Evolutionary conservation across 176 grass and related monocot species (phyloP).

Genomic region (Avena sativa): DNA sequence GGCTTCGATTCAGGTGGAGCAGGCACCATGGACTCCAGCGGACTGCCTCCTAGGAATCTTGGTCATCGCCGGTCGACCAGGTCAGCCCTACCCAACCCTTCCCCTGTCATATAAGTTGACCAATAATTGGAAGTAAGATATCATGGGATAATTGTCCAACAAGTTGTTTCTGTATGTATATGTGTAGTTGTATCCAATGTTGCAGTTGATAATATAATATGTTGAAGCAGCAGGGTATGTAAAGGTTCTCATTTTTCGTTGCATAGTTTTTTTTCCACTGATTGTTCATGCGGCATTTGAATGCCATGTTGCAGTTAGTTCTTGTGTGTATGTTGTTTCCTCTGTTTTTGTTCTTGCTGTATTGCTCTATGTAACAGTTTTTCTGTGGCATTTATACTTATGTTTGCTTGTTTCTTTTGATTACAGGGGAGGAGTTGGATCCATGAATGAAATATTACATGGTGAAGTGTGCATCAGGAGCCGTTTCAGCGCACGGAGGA

Average conservation of each 20-base stretch:
- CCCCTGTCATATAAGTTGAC: background rate
- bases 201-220: constrained; percentile 14
- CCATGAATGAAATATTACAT: constrained; percentile 3
- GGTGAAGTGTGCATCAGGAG: constrained; percentile 13
- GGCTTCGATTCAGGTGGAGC: background rate
- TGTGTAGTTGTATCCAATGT: background rate
- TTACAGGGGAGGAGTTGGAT: constrained; percentile 16
- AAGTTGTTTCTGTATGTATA: background rate
- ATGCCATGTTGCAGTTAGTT: constrained; percentile 2
- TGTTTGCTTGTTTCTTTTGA: background rate
- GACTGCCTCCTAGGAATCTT: background rate
- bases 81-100: background rate
- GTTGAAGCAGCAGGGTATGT: background rate
- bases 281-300: background rate
- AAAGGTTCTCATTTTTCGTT: background rate
- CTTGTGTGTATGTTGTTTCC: background rate
- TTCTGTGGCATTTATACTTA: background rate
- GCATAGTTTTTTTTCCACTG: background rate
- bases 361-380: background rate
- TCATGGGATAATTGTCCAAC: background rate
- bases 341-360: background rate
- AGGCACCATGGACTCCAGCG: background rate
- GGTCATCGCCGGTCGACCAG: background rate
- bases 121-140: background rate
- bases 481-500: background rate